Evolutionary conservation across 192 early-diverging fungal species (phyloP), one percentile per base, ranked within the genome.

Genomic region (Coemansia biformis): DNA sequence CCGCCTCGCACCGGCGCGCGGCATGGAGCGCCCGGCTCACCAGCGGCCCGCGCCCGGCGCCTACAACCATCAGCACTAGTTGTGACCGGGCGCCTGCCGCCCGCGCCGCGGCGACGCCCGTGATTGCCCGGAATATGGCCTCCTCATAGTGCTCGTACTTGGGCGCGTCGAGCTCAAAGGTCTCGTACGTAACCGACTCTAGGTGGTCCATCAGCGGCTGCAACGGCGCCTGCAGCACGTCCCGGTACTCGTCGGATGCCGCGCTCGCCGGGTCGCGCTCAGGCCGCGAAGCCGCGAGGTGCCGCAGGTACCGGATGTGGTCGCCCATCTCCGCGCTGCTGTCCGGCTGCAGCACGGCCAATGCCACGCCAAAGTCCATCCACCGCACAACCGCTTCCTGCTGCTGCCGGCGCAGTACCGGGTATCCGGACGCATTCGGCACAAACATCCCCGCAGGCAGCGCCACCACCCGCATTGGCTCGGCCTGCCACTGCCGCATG

Each of bases 121-220:
- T 46, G 3, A 88, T 54, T 9, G 85, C 85, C 17, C 63, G 59
- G 21, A 66, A 54, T 23, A 86, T 72, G 6, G 84, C 88, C 54
- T 77, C 55, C 60, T 95, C 91, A 66, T 98, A 98, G 52, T 83
- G 81, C 39, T 81, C 75, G 72, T 99, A 99, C 63, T 99, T 99
- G 33, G 91, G 80, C 12, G 87, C 86, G 66, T 96, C 93, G 38
- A 85, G 87, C 63, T 98, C 96, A 76, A 98, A 99, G 0, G 89
- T 88, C 69, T 93, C 89, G 69, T 99, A 99, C 2, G 92, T 97
- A 5, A 79, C 83, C 8, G 88, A 88, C 38, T 92, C 92, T 26
- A 99, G 77, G 53, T 99, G 89, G 52, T 98, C 90, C 83, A 92
- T 92, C 19, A 99, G 74, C 10, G 96, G 96, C 80, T 91, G 73